Evolutionary conservation across 2,329 filamentous ascomycete genomes (phyloP).

Genomic region (Diaporthe batatas): DNA sequence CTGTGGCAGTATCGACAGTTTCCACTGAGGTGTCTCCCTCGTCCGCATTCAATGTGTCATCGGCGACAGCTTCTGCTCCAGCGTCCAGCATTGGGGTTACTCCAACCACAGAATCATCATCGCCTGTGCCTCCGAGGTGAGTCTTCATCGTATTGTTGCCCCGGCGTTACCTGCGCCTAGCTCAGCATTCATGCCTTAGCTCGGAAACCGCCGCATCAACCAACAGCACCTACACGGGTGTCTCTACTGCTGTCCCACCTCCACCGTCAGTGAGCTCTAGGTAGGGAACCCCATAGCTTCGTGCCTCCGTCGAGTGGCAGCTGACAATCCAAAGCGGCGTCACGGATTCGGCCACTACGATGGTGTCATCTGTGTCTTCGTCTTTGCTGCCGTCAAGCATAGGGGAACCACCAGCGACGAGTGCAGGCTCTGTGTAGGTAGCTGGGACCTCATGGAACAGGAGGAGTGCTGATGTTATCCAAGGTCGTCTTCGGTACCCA

Average conservation of each 20-base stretch:
- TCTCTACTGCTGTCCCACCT: background rate
- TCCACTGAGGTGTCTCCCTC: background rate
- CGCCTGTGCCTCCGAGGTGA: constrained; percentile 14
- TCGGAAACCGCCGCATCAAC: constrained; percentile 13
- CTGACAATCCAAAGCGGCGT: constrained; percentile 9
- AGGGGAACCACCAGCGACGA: constrained; percentile 13
- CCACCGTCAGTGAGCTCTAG: constrained; percentile 1
- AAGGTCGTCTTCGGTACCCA: background rate
- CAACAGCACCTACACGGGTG: background rate
- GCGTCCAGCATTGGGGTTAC: constrained; percentile 5
- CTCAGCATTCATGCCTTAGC: background rate
- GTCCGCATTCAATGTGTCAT: constrained; percentile 1
- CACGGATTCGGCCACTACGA: background rate
- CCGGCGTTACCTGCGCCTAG: background rate
- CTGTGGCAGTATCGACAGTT: constrained; percentile 21
- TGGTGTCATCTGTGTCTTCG: background rate
- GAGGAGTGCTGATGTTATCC: background rate
- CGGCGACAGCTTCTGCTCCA: constrained; percentile 21
- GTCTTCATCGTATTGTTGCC: background rate
- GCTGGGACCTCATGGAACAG: background rate
- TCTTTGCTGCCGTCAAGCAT: constrained; percentile 7
- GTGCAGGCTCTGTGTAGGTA: constrained; percentile 11
- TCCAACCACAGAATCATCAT: background rate
- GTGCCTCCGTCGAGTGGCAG: background rate
- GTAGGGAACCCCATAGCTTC: background rate